These are phyloP conservation scores for Cardamine resedifolia DNA, from an alignment of 345 rosid genomes.

Conservation along the genomic window DNA sequence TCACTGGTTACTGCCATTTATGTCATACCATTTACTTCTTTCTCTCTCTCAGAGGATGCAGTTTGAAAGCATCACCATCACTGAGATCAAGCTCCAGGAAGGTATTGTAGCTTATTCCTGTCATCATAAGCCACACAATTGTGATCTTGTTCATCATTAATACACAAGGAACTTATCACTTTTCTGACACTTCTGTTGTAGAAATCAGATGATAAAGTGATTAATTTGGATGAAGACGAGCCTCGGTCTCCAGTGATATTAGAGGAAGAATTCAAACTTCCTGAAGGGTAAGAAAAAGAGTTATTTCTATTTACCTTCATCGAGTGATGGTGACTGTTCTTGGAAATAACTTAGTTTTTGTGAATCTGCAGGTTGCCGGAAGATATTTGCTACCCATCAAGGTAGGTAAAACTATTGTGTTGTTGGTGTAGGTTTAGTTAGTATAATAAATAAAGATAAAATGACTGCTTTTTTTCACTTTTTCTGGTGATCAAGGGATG, in stretches of 20 bases:
- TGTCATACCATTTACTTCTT: background rate
- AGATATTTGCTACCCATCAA: conserved; percentile 66
- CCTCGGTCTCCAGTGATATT: conserved; percentile 35
- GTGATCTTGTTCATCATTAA: background rate
- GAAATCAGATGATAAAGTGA: conserved; percentile 54
- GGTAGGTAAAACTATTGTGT: conserved; percentile 42
- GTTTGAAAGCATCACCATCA: conserved; percentile 28
- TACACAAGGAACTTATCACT: background rate
- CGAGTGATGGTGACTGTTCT: background rate
- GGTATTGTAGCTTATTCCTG: conserved; percentile 34
- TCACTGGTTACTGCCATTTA: background rate
- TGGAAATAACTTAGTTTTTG: conserved; percentile 27
- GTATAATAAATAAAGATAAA: background rate
- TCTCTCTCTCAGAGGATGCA: conserved; percentile 43
- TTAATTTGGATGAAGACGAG: conserved; percentile 75
- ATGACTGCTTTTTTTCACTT: background rate
- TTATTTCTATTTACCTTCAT: conserved; percentile 16
- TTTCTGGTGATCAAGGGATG: conserved; percentile 56
- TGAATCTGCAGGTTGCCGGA: conserved; percentile 54
- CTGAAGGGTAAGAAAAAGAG: conserved; percentile 50
- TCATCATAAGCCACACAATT: background rate
- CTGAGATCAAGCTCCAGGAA: conserved; percentile 44
- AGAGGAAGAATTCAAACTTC: conserved; percentile 43
- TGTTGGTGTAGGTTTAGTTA: conserved; percentile 12
- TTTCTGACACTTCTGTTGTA: conserved; percentile 10